Percentiles rank a stretch among this genome's conserved stretches.
phyloP scores from a whole-genome alignment of 371 early-diverging fungal species.

The Zopfochytrium polystomum region DNA sequence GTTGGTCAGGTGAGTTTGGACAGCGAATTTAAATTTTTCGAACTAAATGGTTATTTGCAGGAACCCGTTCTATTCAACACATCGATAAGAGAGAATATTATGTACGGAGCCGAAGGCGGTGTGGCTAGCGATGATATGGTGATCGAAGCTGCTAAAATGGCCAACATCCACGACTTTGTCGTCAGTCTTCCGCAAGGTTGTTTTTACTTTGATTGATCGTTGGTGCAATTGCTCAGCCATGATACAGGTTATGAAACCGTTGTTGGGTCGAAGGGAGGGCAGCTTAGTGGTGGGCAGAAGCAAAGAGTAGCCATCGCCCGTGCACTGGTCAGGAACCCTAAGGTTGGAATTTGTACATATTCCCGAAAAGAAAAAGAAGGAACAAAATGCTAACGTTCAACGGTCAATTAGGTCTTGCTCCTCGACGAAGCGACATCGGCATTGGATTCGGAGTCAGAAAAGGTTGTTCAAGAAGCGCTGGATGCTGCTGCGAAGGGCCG shows the following conservation, averaged over 20 bases:
- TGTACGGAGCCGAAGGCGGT: slow-evolving; percentile 30
- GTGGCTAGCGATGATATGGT: slow-evolving; percentile 59
- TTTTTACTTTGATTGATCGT: not conserved
- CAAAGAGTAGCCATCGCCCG: slow-evolving; percentile 54
- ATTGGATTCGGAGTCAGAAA: slow-evolving; percentile 74
- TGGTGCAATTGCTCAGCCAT: not conserved
- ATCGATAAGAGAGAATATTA: slow-evolving; percentile 46
- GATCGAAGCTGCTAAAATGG: slow-evolving; percentile 57
- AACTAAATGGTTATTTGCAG: slow-evolving; percentile 43
- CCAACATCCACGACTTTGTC: slow-evolving; percentile 66
- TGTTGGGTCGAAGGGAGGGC: slow-evolving; percentile 43
- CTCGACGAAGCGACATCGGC: slow-evolving; percentile 67
- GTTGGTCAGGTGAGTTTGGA: slow-evolving; percentile 67
- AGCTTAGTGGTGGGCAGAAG: slow-evolving; percentile 16
- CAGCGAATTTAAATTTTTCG: not conserved
- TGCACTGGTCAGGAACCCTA: slow-evolving; percentile 49
- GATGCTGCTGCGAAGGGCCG: slow-evolving; percentile 64
- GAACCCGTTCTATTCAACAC: slow-evolving; percentile 55
- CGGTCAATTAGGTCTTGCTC: slow-evolving; percentile 23
- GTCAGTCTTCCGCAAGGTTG: slow-evolving; percentile 33
- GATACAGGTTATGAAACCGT: slow-evolving; percentile 61
- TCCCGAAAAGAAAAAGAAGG: no score
- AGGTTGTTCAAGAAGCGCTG: slow-evolving; percentile 82
- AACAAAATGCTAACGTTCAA: not conserved
- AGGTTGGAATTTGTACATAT: slow-evolving; percentile 16